These are phyloP conservation scores for Candida dajiaensis DNA, from an alignment of 805 yeast genomes.

Conservation along the genomic window DNA sequence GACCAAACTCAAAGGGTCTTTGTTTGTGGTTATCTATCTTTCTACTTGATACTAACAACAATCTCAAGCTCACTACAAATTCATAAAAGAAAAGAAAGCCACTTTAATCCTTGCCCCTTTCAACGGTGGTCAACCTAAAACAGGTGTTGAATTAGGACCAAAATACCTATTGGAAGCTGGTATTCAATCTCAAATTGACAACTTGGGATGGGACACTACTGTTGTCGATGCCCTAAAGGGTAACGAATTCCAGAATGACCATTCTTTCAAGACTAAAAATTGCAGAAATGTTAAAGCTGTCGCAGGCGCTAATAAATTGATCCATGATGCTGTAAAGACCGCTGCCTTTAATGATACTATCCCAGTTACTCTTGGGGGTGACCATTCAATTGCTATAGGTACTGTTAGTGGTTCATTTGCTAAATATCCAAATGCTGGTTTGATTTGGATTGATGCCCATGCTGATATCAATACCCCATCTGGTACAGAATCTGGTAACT, in stretches of 20 bases:
- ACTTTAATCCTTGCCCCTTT: slow-evolving; percentile 88
- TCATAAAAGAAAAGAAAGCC: slow-evolving; percentile 46
- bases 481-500: slow-evolving; percentile 80
- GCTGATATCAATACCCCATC: slow-evolving; percentile 92
- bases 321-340: slow-evolving; percentile 53
- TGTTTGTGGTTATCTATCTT: neutral
- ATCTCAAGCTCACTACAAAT: slow-evolving; percentile 38
- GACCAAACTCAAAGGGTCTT: neutral
- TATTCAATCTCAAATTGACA: slow-evolving; percentile 51
- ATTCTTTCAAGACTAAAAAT: slow-evolving; percentile 41
- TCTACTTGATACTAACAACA: neutral
- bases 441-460: slow-evolving; percentile 96
- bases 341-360: slow-evolving; percentile 46
- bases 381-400: slow-evolving; percentile 93
- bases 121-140: slow-evolving; percentile 91
- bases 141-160: slow-evolving; percentile 96
- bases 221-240: slow-evolving; percentile 49
- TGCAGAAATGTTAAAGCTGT: slow-evolving; percentile 76
- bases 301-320: slow-evolving; percentile 58
- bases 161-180: slow-evolving; percentile 70
- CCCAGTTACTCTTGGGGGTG: slow-evolving; percentile 91
- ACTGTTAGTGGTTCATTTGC: slow-evolving; percentile 81
- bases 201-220: slow-evolving; percentile 66
- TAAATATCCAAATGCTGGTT: slow-evolving; percentile 79
- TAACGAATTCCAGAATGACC: slow-evolving; percentile 35